A percentile compares a stretch with the other conserved stretches of the same genome.
These are phyloP conservation scores for Exophiala bonariae DNA, from an alignment of 2,329 filamentous ascomycete species.

Conservation along the genomic window DNA sequence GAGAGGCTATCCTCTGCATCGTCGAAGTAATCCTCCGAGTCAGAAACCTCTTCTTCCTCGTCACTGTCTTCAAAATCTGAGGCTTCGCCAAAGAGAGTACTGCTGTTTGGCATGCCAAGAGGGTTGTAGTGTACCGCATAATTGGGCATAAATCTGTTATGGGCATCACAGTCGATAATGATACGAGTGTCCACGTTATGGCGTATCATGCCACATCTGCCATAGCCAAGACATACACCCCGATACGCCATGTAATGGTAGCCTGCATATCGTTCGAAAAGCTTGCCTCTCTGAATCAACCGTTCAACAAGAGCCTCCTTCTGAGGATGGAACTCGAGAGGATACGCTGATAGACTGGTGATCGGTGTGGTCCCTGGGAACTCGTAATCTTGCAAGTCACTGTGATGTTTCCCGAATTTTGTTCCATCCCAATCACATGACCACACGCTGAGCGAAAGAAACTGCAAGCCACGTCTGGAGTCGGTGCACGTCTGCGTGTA, in stretches of 20 bases:
- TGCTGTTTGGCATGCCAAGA: not conserved
- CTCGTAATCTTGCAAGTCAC: constrained; percentile 30
- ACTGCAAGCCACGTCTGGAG: constrained; percentile 12
- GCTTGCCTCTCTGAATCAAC: constrained; percentile 47
- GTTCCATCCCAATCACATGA: constrained; percentile 39
- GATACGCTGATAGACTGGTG: constrained; percentile 33
- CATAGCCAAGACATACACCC: constrained; percentile 40
- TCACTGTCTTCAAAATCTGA: not conserved
- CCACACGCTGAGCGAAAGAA: constrained; percentile 15
- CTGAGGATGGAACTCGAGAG: constrained; percentile 35
- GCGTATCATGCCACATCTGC: constrained; percentile 30
- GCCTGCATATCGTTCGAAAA: constrained; percentile 48
- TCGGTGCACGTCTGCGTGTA: constrained; percentile 10
- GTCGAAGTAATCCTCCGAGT: constrained; percentile 22
- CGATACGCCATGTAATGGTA: constrained; percentile 53
- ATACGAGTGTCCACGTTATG: constrained; percentile 47
- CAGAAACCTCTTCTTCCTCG: constrained; percentile 13
- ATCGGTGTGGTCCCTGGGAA: constrained; percentile 43
- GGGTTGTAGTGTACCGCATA: constrained; percentile 31
- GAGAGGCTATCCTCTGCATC: constrained; percentile 22
- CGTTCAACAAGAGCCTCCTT: constrained; percentile 37
- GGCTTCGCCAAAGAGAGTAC: too few species aligned
- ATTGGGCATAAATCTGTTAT: constrained; percentile 48
- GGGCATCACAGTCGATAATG: constrained; percentile 54
- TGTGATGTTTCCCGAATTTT: constrained; percentile 36